These are phyloP conservation scores for Podila epigama DNA, from an alignment of 192 early-diverging fungal species.

Conservation along the genomic window DNA sequence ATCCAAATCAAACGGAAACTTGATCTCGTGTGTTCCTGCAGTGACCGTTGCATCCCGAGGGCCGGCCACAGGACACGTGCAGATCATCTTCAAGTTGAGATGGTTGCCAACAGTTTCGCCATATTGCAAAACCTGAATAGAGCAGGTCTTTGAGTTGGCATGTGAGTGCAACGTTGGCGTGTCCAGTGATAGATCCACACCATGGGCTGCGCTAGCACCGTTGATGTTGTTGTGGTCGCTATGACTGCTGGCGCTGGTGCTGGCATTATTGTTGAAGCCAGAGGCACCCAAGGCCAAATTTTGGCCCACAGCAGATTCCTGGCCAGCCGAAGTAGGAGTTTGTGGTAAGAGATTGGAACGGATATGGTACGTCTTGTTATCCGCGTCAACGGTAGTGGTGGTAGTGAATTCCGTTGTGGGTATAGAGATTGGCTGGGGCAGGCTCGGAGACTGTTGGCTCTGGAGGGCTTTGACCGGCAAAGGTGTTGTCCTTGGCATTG, in stretches of 20 bases:
- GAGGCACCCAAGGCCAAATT: background rate
- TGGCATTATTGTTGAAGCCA: background rate
- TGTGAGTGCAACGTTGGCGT: slow-evolving; percentile 56
- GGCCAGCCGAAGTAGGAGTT: slow-evolving; percentile 19
- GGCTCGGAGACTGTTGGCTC: no score
- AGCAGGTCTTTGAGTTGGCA: slow-evolving; percentile 53
- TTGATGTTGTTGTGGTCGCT: background rate
- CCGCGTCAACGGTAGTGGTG: slow-evolving; percentile 48
- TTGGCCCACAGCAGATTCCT: background rate
- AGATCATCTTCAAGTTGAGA: slow-evolving; percentile 43
- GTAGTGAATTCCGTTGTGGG: slow-evolving; percentile 35
- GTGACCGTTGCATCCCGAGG: slow-evolving; percentile 43
- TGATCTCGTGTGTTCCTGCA: slow-evolving; percentile 65
- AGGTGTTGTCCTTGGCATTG: slow-evolving; percentile 9
- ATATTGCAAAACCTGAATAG: slow-evolving; percentile 59
- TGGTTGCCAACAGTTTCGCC: slow-evolving; percentile 55
- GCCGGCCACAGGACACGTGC: slow-evolving; percentile 47
- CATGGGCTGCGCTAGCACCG: background rate
- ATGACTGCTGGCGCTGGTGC: background rate
- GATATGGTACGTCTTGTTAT: slow-evolving; percentile 52
- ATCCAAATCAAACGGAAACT: slow-evolving; percentile 70
- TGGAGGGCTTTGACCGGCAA: background rate
- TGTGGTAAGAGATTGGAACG: slow-evolving; percentile 44
- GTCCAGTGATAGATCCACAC: slow-evolving; percentile 38
- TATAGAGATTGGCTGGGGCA: slow-evolving; percentile 40